Percentiles rank a stretch among this genome's conserved stretches.
phyloP scores from a whole-genome alignment of 345 rosid genomes.

The sweet orange (Citrus sinensis) region DVS_A1.0 CM039168.1:1677501-1678000 shows the following conservation, averaged over 20 bases:
- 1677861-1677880: constrained; percentile 88
- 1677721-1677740: not conserved
- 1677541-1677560: constrained; percentile 86
- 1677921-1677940: constrained; percentile 74
- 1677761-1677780: constrained; percentile 67
- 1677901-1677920: constrained; percentile 96
- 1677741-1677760: constrained; percentile 3
- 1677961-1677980: not conserved
- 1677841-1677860: constrained; percentile 67
- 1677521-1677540: constrained; percentile 89
- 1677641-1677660: constrained; percentile 65
- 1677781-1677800: constrained; percentile 95
- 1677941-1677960: not conserved
- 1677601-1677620: constrained; percentile 72
- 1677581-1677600: constrained; percentile 57
- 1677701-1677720: not conserved
- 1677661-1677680: not conserved
- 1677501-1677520: constrained; percentile 92
- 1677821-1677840: constrained; percentile 91
- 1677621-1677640: constrained; percentile 77
- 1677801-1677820: constrained; percentile 97
- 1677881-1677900: constrained; percentile 96
- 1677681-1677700: not conserved
- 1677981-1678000: not conserved
- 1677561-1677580: constrained; percentile 60